phyloP scores from a whole-genome alignment of 169 alveolate species.

The Amoebophrya sp. region DNA sequence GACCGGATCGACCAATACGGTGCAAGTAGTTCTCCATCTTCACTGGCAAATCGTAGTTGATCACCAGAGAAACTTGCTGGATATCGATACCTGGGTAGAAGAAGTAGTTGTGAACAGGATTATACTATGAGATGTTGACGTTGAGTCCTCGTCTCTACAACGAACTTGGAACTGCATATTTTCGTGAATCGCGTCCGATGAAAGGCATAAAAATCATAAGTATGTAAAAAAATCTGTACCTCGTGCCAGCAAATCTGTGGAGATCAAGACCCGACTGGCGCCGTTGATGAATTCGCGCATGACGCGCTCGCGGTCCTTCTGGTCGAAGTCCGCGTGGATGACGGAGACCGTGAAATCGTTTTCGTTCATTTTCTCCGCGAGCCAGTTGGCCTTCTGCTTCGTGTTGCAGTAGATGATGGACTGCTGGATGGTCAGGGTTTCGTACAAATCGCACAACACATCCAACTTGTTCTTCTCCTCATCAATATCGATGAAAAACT shows the following conservation, averaged over 20 bases:
- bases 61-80: slow-evolving; percentile 88
- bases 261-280: slow-evolving; percentile 88
- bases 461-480: slow-evolving; percentile 91
- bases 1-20: slow-evolving; percentile 95
- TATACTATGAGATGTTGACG: too few relatives aligned
- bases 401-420: slow-evolving; percentile 94
- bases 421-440: slow-evolving; percentile 87
- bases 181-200: too few relatives aligned
- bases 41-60: slow-evolving; percentile 91
- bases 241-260: slow-evolving; percentile 94
- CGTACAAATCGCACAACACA: slow-evolving; percentile 67
- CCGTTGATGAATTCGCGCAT: slow-evolving; percentile 92
- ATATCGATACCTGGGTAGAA: slow-evolving; percentile 77
- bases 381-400: slow-evolving; percentile 70
- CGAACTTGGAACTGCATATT: too few relatives aligned
- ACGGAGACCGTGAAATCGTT: slow-evolving; percentile 67
- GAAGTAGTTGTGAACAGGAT: too few relatives aligned
- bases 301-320: slow-evolving; percentile 86
- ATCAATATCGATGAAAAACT: slow-evolving; percentile 91
- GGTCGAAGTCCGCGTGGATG: slow-evolving; percentile 91
- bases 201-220: background rate
- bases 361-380: slow-evolving; percentile 66
- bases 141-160: too few relatives aligned
- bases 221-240: slow-evolving; percentile 65
- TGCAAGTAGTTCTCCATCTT: slow-evolving; percentile 87